These are phyloP conservation scores for Parathielavia hyrcaniae DNA, from an alignment of 495 filamentous ascomycete species.

Conservation along the genomic window DNA sequence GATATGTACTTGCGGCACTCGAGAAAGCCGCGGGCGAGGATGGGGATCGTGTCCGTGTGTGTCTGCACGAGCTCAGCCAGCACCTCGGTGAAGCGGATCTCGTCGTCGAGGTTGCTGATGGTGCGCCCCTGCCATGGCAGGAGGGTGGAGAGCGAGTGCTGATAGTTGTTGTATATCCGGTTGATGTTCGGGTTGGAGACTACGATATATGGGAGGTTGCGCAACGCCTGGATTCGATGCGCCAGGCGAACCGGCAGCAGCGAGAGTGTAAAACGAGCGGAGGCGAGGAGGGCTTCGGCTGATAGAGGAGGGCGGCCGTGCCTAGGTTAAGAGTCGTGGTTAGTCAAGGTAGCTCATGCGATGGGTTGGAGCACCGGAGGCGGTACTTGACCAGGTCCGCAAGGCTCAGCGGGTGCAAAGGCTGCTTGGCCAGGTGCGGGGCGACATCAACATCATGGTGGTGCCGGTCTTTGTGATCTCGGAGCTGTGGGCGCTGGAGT, in stretches of 20 bases:
- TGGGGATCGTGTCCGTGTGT: slow-evolving; percentile 87
- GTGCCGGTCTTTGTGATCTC: slow-evolving; percentile 7
- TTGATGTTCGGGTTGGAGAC: slow-evolving; percentile 91
- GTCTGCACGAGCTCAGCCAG: slow-evolving; percentile 90
- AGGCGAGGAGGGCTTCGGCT: slow-evolving; percentile 68
- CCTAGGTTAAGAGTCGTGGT: slow-evolving; percentile 37
- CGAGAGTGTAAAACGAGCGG: slow-evolving; percentile 90
- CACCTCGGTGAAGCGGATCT: slow-evolving; percentile 81
- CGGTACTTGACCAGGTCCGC: slow-evolving; percentile 79
- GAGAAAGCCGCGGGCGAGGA: slow-evolving; percentile 83
- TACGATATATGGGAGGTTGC: slow-evolving; percentile 94
- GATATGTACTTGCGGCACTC: slow-evolving; percentile 86
- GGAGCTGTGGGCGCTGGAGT: slow-evolving; percentile 4
- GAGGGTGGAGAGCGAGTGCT: slow-evolving; percentile 82
- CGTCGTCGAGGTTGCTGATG: slow-evolving; percentile 79
- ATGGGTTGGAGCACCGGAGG: background rate
- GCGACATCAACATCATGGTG: slow-evolving; percentile 59
- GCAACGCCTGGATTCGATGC: slow-evolving; percentile 82
- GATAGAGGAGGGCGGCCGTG: slow-evolving; percentile 87
- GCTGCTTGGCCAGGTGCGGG: slow-evolving; percentile 65
- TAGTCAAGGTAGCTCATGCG: background rate
- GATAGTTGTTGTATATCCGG: slow-evolving; percentile 89
- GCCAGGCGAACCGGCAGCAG: slow-evolving; percentile 91
- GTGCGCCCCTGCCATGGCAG: slow-evolving; percentile 71
- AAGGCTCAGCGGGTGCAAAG: slow-evolving; percentile 73